A percentile compares a stretch with the other conserved stretches of the same genome.
Evolutionary conservation across 2,329 filamentous ascomycete genomes (phyloP).

Genomic region (Fusarium duplospermum): DNA sequence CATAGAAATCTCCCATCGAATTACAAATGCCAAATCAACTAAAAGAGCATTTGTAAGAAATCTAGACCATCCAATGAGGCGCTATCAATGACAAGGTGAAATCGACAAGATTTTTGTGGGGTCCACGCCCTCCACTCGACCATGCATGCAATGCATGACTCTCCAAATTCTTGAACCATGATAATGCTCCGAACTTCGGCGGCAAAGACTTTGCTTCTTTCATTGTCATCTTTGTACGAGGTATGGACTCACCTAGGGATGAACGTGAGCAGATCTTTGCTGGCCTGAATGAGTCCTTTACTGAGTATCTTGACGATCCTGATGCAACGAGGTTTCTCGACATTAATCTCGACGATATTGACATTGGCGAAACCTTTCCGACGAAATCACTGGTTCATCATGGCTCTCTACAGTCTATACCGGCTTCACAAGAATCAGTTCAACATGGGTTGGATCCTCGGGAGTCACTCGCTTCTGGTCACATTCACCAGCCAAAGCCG

Average conservation of each 20-base stretch:
- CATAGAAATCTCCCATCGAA: neutral
- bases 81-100: constrained; percentile 8
- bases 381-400: neutral
- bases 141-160: neutral
- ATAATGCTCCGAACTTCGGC: constrained; percentile 2
- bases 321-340: neutral
- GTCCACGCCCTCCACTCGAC: neutral
- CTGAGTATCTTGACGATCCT: neutral
- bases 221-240: neutral
- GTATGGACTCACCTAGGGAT: neutral
- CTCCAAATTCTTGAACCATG: neutral
- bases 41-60: neutral
- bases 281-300: neutral
- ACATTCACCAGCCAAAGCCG: neutral
- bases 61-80: neutral
- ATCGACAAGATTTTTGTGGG: constrained; percentile 16
- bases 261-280: neutral
- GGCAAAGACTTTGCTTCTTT: neutral
- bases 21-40: neutral
- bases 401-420: neutral
- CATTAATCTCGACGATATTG: neutral
- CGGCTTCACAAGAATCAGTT: rapidly evolving
- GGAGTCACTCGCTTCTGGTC: neutral
- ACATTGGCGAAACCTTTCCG: neutral
- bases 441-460: neutral